A percentile compares a stretch with the other conserved stretches of the same genome.
phyloP scores from a whole-genome alignment of 2,329 filamentous ascomycete genomes.

The Trichoderma pleuroti region DNA sequence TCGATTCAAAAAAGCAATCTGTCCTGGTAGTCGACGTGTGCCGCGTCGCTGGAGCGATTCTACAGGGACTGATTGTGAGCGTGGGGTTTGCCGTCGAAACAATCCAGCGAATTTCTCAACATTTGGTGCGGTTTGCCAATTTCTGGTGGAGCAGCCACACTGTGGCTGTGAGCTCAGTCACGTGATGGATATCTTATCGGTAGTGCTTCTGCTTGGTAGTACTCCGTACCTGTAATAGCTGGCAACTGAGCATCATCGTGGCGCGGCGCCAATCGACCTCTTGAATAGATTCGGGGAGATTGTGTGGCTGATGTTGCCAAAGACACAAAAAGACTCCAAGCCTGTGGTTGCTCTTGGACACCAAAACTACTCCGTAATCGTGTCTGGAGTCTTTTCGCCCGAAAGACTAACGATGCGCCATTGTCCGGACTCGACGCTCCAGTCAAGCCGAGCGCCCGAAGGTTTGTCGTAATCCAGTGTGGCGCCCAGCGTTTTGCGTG shows the following conservation, averaged over 20 bases:
- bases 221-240: too few relatives aligned
- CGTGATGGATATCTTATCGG: slow-evolving; percentile 24
- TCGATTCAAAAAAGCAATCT: not conserved
- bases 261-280: not conserved
- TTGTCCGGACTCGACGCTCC: not conserved
- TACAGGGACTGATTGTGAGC: slow-evolving; percentile 28
- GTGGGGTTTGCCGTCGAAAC: slow-evolving; percentile 36
- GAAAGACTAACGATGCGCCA: not conserved
- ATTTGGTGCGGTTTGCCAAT: slow-evolving; percentile 39
- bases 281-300: not conserved
- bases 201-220: too few relatives aligned
- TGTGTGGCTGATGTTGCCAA: not conserved
- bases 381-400: not conserved
- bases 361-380: not conserved
- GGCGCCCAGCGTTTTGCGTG: not conserved
- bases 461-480: slow-evolving; percentile 12
- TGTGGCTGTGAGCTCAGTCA: slow-evolving; percentile 23
- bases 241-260: too few relatives aligned
- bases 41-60: slow-evolving; percentile 6
- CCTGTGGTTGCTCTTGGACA: not conserved
- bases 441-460: slow-evolving; percentile 1
- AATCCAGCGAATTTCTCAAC: slow-evolving; percentile 37
- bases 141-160: slow-evolving; percentile 36
- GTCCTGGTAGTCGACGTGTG: not conserved
- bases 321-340: not conserved